Evolutionary conservation across 2,329 filamentous ascomycete genomes (phyloP), one percentile per base, ranked within the genome.

Genomic region (Penicillium oxalicum): DNA sequence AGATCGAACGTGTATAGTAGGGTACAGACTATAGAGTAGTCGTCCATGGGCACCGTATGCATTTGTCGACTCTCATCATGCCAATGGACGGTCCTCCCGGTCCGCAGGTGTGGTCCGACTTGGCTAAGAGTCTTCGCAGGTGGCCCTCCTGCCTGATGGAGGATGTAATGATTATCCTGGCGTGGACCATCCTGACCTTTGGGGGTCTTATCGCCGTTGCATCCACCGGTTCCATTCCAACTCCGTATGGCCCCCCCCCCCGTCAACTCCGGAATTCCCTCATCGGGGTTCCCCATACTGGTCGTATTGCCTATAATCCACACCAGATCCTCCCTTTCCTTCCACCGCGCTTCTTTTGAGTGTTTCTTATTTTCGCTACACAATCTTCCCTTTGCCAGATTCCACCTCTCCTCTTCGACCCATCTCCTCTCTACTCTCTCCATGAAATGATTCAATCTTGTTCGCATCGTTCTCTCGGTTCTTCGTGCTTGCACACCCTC

Each of bases 401-500:
- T n/a, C 8, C 18, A 18, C 18, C 18, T 33, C 11, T 24, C 13
- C 24, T 6, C 13, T 38, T 34, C 25, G 35, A 29, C 36, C 38
- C 36, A 29, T 25, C 38, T 39, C 27, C 34, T 43, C 25, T 44
- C 42, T 34, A 26, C 9, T 35, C 40, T 40, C 12, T 45, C 37
- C 41, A 52, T 57, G 63, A 54, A 53, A 68, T 68, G 65, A 56
- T 61, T 49, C 56, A 37, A 50, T 45, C 43, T 50, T 61, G 49
- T 37, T 27, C 50, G 12, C 37, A 47, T 39, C 50, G 45, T 45
- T 26, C 50, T 40, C 51, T 52, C 57, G 55, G 49, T 58, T 54
- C 46, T 57, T 51, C 57, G 64, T 68, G 64, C 64, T 64, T 62
- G 63, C 64, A 65, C 63, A 59, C 51, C 52, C 55, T 54, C 52